Base-by-base conservation (phyloP, 306 rosid species). In the Ormosia semicastrata region DNA sequence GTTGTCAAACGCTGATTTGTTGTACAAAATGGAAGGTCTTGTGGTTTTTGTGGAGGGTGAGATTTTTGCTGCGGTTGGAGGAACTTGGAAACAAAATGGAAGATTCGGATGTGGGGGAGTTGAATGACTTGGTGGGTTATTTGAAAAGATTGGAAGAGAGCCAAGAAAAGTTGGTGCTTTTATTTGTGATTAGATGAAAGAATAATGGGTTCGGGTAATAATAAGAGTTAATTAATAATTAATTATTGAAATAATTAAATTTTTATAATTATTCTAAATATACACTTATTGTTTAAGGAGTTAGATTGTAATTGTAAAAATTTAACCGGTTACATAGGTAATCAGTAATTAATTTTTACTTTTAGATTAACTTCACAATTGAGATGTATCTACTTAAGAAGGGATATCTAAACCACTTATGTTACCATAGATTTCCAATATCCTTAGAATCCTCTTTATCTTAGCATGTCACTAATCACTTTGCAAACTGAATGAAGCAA, bases 161-260 rank as follows among this genome's bases (percentile, higher is more conserved):
- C 50, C 78, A 67, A 18, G 87, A 81, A 68, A 89, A 85, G 7
- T 17, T 95, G 66, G 33, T 77, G 44, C n/a, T 83, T 62, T 65
- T 94, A 86, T 94, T 94, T 33, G 89, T 84, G 49, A 90, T 88
- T 40, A 79, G 89, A 32, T 85, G 14, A 14, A 89, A 49, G 79
- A 88, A 91, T 17, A 86, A 79, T 14, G 76, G 62, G 39, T 88
- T 93, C 13, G 93, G 97, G 98, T n/a, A n/a, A n/a, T n/a, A n/a
- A n/a, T n/a, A n/a, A n/a, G n/a, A n/a, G n/a, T n/a, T n/a, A n/a
- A n/a, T n/a, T n/a, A n/a, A n/a, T n/a, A n/a, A n/a, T n/a, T n/a
- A n/a, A n/a, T n/a, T n/a, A n/a, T n/a, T n/a, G n/a, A n/a, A n/a
- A n/a, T n/a, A n/a, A n/a, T n/a, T n/a, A n/a, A n/a, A n/a, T n/a